Percentiles rank a stretch among this genome's conserved stretches.
phyloP scores from a whole-genome alignment of 345 rosid genomes.

The Chamaenerion angustifolium region DNA sequence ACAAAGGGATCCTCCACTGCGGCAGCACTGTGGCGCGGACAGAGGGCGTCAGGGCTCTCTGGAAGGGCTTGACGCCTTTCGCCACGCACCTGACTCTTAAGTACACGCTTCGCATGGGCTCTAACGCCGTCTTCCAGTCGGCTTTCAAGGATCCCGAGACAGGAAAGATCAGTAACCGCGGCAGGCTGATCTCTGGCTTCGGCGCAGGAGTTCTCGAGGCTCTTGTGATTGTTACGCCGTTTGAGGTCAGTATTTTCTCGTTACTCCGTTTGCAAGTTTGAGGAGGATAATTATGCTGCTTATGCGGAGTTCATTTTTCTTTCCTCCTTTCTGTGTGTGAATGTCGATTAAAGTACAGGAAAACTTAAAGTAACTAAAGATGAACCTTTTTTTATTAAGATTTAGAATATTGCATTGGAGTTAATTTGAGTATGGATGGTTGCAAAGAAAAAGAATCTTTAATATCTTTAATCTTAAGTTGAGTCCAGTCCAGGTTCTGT shows the following conservation, averaged over 20 bases:
- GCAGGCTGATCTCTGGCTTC: conserved; percentile 58
- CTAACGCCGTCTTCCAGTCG: conserved; percentile 65
- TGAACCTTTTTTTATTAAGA: no score
- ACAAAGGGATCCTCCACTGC: conserved; percentile 73
- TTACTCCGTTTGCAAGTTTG: neutral
- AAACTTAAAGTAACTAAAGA: no score
- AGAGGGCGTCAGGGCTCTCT: conserved; percentile 77
- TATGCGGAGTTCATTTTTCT: no score
- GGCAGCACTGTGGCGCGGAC: conserved; percentile 51
- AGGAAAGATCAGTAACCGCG: conserved; percentile 49
- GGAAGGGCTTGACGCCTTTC: conserved; percentile 94
- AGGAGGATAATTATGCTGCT: no score
- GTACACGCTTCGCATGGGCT: conserved; percentile 84
- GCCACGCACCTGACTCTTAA: conserved; percentile 90
- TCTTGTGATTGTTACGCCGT: conserved; percentile 84
- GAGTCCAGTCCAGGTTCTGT: no score
- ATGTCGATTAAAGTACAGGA: no score
- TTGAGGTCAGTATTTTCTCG: conserved; percentile 37
- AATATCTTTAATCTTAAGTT: no score
- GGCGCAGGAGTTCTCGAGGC: conserved; percentile 98
- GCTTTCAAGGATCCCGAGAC: conserved; percentile 69
- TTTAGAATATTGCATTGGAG: no score
- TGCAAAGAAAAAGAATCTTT: no score
- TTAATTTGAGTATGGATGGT: no score
- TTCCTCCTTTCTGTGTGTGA: no score